Base-by-base conservation (phyloP, 1,284 basidiomycete genomes). In the Cutaneotrichosporon cutaneum region DNA sequence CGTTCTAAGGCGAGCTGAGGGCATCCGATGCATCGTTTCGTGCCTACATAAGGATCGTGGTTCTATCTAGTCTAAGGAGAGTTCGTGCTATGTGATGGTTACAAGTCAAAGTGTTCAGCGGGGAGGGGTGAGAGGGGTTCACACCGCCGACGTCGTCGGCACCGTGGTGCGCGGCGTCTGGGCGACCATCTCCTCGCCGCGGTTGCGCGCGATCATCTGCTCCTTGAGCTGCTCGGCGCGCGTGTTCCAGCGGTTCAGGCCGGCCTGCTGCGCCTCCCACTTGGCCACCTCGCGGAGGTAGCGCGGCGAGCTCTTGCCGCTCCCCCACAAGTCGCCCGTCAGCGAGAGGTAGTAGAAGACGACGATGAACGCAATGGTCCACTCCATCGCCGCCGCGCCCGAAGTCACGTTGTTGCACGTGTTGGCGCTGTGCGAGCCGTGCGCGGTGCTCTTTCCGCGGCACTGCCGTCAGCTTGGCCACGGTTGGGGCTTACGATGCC, bases 341-440 rank as follows among this genome's bases (percentile, higher is more conserved):
- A 79, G 70, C 9, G 75, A 74, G 39, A 74, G 56, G 64, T 75
- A 77, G 73, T 76, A 78, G 65, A 82, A 78, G 52, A 72, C 64
- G 16, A 81, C 69, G 56, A 81, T 65, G 71, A 82, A 81, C 2
- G 79, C 68, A 30, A 79, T 73, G n/a, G 77, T 67, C 80, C 81
- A 81, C 68, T 82, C 81, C 55, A 81, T 71, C 0, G 78, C 77
- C 0, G 81, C 82, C 0, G 81, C 80, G 0, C 74, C 80, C 0
- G 77, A 78, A 13, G 80, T 79, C 60, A 82, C 69, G 1, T 65
- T 59, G 65, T 83, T 75, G 70, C 82, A 83, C n/a, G 63, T 60
- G 32, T 58, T 44, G 4, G 68, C 70, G 4, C 67, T 64, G 58
- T 63, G 67, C 6, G 53, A 22, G 2, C 56, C 61, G 22, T 32